A percentile compares a stretch with the other conserved stretches of the same genome.
Conservation (phyloP, 2,329 filamentous ascomycete species). For the Sphaerulina populicola region DNA sequence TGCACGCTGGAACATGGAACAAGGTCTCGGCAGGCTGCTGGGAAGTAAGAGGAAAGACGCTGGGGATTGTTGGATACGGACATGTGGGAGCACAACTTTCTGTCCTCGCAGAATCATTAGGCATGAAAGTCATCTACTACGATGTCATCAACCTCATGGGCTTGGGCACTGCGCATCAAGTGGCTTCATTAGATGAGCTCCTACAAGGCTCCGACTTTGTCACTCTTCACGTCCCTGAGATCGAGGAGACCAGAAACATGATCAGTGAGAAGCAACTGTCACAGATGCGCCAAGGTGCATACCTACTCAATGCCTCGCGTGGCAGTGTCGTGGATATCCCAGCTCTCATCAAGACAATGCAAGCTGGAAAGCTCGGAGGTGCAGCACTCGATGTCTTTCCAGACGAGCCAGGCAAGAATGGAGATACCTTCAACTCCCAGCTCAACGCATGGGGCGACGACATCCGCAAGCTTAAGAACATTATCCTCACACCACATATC, state of each 20-base stretch:
- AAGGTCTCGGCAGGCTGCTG: slow-evolving; percentile 95
- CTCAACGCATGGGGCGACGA: slow-evolving; percentile 82
- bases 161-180: slow-evolving; percentile 77
- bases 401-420: slow-evolving; percentile 85
- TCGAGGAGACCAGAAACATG: slow-evolving; percentile 87
- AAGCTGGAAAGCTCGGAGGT: slow-evolving; percentile 77
- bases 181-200: slow-evolving; percentile 66
- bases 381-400: slow-evolving; percentile 97
- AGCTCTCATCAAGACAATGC: slow-evolving; percentile 79
- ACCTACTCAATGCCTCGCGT: slow-evolving; percentile 92
- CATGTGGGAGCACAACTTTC: slow-evolving; percentile 96
- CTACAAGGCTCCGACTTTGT: slow-evolving; percentile 81
- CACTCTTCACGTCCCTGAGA: slow-evolving; percentile 87
- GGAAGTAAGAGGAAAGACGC: slow-evolving; percentile 95
- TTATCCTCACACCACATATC: slow-evolving; percentile 94
- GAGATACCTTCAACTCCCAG: slow-evolving; percentile 81
- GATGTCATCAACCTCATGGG: slow-evolving; percentile 93
- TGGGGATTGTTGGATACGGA: slow-evolving; percentile 93
- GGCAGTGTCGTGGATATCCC: slow-evolving; percentile 92
- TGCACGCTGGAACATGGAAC: slow-evolving; percentile 94
- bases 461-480: slow-evolving; percentile 74
- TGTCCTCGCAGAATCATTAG: slow-evolving; percentile 92
- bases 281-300: slow-evolving; percentile 86
- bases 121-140: slow-evolving; percentile 96
- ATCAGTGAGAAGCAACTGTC: slow-evolving; percentile 71